phyloP scores from a whole-genome alignment of 805 yeast genomes.

The Saccharomycopsis javanensis region DNA sequence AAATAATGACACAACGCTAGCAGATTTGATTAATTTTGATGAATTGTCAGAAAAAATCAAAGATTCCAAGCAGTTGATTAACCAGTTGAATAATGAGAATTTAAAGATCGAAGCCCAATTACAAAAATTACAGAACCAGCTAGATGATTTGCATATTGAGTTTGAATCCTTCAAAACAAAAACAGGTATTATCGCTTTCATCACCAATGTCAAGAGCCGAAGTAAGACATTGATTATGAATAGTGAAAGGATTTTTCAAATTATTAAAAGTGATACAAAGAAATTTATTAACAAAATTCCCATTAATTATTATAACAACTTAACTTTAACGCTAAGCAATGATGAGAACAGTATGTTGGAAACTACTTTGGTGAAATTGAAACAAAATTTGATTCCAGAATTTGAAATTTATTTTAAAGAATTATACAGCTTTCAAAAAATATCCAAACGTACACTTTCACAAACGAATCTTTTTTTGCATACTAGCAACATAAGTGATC shows the following conservation, averaged over 20 bases:
- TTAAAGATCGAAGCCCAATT: neutral
- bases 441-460: neutral
- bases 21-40: constrained; percentile 27
- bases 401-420: neutral
- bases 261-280: neutral
- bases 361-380: neutral
- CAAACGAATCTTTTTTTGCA: neutral
- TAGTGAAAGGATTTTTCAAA: neutral
- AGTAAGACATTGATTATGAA: neutral
- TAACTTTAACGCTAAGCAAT: neutral
- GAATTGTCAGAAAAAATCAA: constrained; percentile 28
- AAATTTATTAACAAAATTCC: neutral
- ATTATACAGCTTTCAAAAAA: neutral
- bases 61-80: constrained; percentile 23
- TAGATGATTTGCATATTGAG: neutral
- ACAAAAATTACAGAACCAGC: neutral
- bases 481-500: neutral
- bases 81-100: constrained; percentile 8
- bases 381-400: neutral
- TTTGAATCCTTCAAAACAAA: neutral
- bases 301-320: neutral
- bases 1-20: constrained; percentile 23
- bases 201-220: neutral
- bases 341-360: neutral
- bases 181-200: neutral